phyloP scores from a whole-genome alignment of 2,329 filamentous ascomycete species.

The Fusarium austroafricanum region DNA sequence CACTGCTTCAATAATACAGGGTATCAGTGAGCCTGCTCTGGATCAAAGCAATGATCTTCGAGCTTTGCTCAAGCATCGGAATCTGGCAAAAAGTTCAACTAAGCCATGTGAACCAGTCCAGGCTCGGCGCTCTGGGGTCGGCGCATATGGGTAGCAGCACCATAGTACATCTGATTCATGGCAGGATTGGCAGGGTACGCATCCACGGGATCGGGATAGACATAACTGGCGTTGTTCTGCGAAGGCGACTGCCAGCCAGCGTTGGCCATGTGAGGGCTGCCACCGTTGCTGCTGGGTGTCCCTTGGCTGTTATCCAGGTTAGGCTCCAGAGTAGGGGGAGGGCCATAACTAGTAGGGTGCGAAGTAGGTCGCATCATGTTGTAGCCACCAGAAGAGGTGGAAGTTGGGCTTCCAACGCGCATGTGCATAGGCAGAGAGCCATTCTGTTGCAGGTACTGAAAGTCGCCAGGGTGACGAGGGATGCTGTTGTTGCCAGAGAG shows the following conservation, averaged over 20 bases:
- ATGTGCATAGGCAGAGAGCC: constrained; percentile 86
- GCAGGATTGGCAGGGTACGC: constrained; percentile 70
- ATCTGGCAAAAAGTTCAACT: constrained; percentile 39
- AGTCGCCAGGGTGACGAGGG: constrained; percentile 73
- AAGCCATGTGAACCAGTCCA: constrained; percentile 57
- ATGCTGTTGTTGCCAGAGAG: constrained; percentile 75
- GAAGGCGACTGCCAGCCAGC: constrained; percentile 90
- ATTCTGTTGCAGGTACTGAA: constrained; percentile 77
- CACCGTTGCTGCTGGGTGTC: constrained; percentile 74
- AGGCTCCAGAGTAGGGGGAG: constrained; percentile 86
- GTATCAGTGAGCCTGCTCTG: constrained; percentile 39
- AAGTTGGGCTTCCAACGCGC: constrained; percentile 77
- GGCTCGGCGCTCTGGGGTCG: constrained; percentile 82
- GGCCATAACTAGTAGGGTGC: constrained; percentile 85
- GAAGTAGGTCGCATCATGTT: constrained; percentile 78
- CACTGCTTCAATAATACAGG: constrained; percentile 39
- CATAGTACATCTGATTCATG: constrained; percentile 79
- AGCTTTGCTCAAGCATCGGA: constrained; percentile 20
- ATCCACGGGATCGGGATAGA: constrained; percentile 83
- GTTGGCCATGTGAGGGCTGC: constrained; percentile 86
- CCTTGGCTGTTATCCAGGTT: constrained; percentile 81
- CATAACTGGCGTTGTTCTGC: constrained; percentile 74
- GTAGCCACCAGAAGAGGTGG: constrained; percentile 70
- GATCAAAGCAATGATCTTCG: constrained; percentile 9
- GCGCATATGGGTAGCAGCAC: constrained; percentile 71